These are phyloP conservation scores for Flammula alnicola DNA, from an alignment of 1,284 basidiomycete species.

Conservation along the genomic window DNA sequence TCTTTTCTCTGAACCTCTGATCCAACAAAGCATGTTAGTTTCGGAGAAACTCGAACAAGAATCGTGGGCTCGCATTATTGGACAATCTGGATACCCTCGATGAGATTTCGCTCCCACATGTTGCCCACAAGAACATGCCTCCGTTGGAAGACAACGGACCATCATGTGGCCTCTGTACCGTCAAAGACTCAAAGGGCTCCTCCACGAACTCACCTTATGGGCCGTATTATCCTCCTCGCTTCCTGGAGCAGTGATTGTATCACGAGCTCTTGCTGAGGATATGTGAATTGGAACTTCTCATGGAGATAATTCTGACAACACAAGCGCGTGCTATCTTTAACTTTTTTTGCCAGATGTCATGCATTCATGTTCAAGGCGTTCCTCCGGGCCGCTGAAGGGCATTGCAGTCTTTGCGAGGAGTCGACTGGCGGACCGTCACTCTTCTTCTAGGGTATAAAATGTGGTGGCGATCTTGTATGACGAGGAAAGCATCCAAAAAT, in stretches of 20 bases:
- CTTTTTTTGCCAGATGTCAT: background rate
- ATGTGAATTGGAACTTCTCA: background rate
- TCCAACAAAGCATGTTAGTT: background rate
- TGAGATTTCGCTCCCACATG: background rate
- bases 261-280: slow-evolving; percentile 1
- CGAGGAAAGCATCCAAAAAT: slow-evolving; percentile 7
- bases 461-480: background rate
- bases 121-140: no score
- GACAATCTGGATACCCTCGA: background rate
- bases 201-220: slow-evolving; percentile 1
- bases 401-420: background rate
- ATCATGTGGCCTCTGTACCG: slow-evolving; percentile 11
- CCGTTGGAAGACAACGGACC: no score
- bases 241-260: slow-evolving; percentile 5
- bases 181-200: background rate
- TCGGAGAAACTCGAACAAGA: background rate
- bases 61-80: slow-evolving; percentile 1
- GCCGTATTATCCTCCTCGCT: slow-evolving; percentile 9
- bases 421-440: slow-evolving; percentile 10
- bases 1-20: no score
- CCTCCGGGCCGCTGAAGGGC: slow-evolving; percentile 9
- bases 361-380: background rate
- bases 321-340: slow-evolving; percentile 9
- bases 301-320: background rate
- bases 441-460: slow-evolving; percentile 10